Conservation (phyloP, 1,284 basidiomycete genomes). For the Pterula multifida region DNA sequence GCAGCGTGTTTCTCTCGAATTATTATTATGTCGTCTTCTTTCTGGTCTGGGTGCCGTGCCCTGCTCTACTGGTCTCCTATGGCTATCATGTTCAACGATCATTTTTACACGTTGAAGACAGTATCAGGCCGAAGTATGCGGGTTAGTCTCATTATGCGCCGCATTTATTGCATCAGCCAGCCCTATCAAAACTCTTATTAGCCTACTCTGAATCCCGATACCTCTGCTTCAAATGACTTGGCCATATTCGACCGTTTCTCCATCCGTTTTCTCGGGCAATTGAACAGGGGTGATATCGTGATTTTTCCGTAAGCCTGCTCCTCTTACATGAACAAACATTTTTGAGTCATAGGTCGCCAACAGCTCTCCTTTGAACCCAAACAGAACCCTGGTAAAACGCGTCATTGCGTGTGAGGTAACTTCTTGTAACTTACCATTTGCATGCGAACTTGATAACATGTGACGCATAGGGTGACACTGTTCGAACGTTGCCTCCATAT, state of each 20-base stretch:
- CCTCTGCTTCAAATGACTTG: slow-evolving; percentile 46
- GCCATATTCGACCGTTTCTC: slow-evolving; percentile 49
- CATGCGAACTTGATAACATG: background rate
- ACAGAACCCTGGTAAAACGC: slow-evolving; percentile 51
- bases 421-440: background rate
- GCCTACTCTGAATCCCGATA: slow-evolving; percentile 70
- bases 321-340: background rate
- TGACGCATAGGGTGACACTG: slow-evolving; percentile 33
- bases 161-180: background rate
- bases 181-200: slow-evolving; percentile 23
- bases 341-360: background rate
- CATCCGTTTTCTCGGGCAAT: slow-evolving; percentile 23
- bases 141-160: slow-evolving; percentile 25
- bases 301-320: slow-evolving; percentile 21
- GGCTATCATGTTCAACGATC: slow-evolving; percentile 33
- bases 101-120: slow-evolving; percentile 39
- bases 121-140: slow-evolving; percentile 67
- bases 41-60: background rate
- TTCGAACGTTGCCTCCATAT: slow-evolving; percentile 62
- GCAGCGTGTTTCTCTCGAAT: background rate
- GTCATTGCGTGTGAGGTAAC: slow-evolving; percentile 39
- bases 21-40: no score
- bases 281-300: slow-evolving; percentile 53
- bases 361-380: slow-evolving; percentile 51
- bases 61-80: slow-evolving; percentile 48